Percentiles rank a stretch among this genome's conserved stretches.
phyloP scores from a whole-genome alignment of 1,284 basidiomycete species.

The Pyrrhoderma lamaoense region DNA sequence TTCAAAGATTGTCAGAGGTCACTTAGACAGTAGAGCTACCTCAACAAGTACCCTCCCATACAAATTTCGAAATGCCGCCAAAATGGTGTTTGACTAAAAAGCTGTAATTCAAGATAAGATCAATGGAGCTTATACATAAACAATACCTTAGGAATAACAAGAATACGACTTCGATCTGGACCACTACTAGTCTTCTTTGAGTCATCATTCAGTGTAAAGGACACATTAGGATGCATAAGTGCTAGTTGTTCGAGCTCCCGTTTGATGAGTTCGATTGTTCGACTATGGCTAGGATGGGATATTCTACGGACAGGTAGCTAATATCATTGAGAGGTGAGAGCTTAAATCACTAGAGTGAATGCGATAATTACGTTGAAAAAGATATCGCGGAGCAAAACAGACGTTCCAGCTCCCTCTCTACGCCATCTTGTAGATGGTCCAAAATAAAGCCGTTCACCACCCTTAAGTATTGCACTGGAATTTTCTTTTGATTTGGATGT shows the following conservation, averaged over 20 bases:
- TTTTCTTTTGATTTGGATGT: conserved; percentile 43
- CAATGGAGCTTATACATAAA: conserved; percentile 44
- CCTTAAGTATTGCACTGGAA: conserved; percentile 33
- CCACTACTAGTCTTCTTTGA: conserved; percentile 30
- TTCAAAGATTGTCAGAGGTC: neutral
- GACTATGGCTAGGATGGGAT: conserved; percentile 51
- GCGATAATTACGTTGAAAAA: conserved; percentile 67
- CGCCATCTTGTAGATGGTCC: conserved; percentile 70
- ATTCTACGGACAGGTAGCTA: conserved; percentile 74
- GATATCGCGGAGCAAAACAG: conserved; percentile 73
- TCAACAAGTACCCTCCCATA: conserved; percentile 61
- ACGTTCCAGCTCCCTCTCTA: conserved; percentile 66
- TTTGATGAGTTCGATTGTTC: conserved; percentile 58
- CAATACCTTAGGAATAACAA: conserved; percentile 69
- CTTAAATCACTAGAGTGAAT: conserved; percentile 8
- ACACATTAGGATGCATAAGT: conserved; percentile 61
- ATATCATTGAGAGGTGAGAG: conserved; percentile 9
- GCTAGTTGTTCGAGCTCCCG: conserved; percentile 67
- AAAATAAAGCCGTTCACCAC: conserved; percentile 55
- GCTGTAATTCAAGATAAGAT: neutral
- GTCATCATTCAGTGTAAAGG: conserved; percentile 62
- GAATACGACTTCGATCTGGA: conserved; percentile 35
- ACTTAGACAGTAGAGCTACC: conserved; percentile 33
- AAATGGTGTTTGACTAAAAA: conserved; percentile 51
- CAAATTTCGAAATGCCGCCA: conserved; percentile 58